A percentile compares a stretch with the other conserved stretches of the same genome.
Conservation (phyloP, 805 yeast species). For the Zygoascus bituminiphila region DNA sequence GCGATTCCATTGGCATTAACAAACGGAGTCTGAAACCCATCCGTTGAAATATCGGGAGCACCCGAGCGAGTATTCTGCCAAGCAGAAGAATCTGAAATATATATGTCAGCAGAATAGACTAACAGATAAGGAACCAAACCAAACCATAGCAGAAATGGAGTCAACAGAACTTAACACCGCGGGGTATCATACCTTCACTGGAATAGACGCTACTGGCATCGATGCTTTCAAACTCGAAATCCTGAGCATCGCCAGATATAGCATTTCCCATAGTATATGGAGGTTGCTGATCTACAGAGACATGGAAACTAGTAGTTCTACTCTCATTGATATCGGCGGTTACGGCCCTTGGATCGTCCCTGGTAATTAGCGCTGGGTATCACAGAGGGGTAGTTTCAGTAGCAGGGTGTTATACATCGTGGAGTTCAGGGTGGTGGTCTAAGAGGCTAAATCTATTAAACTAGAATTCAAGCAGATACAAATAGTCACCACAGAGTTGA, state of each 20-base stretch:
- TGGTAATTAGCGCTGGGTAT: not conserved
- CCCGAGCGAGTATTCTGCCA: not conserved
- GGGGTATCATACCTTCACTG: not conserved
- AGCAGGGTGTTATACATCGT: too few species aligned
- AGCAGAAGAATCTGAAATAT: not conserved
- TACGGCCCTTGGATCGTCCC: not conserved
- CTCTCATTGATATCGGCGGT: not conserved
- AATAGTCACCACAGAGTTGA: too few species aligned
- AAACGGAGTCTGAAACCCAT: constrained; percentile 1
- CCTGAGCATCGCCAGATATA: not conserved
- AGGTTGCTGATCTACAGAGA: not conserved
- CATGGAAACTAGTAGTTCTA: not conserved
- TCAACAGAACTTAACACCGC: too few species aligned
- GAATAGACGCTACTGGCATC: not conserved
- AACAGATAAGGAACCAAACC: too few species aligned
- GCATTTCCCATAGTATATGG: not conserved
- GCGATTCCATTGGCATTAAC: not conserved
- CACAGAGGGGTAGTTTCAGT: too few species aligned
- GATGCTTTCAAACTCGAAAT: not conserved
- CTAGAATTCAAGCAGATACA: too few species aligned
- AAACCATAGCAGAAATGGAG: too few species aligned
- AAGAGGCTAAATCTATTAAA: too few species aligned
- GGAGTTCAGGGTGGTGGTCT: too few species aligned
- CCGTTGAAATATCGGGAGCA: not conserved
- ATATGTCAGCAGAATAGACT: too few species aligned